phyloP scores from a whole-genome alignment of 148 eudicot species.

The Suaeda aralocaspica region DNA sequence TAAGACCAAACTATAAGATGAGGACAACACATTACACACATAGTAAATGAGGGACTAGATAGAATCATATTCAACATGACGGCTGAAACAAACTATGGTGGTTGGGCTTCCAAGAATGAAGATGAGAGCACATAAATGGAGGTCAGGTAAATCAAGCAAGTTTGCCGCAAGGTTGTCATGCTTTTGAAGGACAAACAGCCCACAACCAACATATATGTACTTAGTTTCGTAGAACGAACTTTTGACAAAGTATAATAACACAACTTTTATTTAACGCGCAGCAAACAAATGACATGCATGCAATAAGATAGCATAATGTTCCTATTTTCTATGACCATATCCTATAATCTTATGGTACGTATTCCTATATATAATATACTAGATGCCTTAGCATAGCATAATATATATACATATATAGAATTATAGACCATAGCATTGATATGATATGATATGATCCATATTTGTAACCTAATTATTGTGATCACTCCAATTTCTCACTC shows the following conservation, averaged over 20 bases:
- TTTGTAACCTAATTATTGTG: conserved; percentile 6
- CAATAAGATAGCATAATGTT: background rate
- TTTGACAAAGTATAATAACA: background rate
- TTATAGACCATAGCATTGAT: too few relatives aligned
- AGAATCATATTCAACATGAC: too few relatives aligned
- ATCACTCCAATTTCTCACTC: conserved; percentile 3
- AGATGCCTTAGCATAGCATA: too few relatives aligned
- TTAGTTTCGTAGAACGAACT: background rate
- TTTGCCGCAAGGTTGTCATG: conserved; percentile 12
- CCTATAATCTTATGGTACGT: too few relatives aligned
- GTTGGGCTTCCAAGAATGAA: too few relatives aligned
- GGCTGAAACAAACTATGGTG: too few relatives aligned
- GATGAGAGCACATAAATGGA: background rate
- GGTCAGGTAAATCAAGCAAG: conserved; percentile 2
- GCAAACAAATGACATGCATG: conserved; percentile 5
- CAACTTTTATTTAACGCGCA: conserved; percentile 18
- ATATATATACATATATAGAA: background rate
- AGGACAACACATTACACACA: too few relatives aligned
- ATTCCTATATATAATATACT: too few relatives aligned
- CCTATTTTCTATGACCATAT: conserved; percentile 1
- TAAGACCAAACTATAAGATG: too few relatives aligned
- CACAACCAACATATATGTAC: background rate
- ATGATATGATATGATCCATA: too few relatives aligned
- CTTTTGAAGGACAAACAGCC: conserved; percentile 23
- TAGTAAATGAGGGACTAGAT: too few relatives aligned